Percentiles rank a stretch among this genome's conserved stretches.
Evolutionary conservation across 108 stramenopile species (phyloP).

Genomic region (Nannochloropsis granulata): DNA sequence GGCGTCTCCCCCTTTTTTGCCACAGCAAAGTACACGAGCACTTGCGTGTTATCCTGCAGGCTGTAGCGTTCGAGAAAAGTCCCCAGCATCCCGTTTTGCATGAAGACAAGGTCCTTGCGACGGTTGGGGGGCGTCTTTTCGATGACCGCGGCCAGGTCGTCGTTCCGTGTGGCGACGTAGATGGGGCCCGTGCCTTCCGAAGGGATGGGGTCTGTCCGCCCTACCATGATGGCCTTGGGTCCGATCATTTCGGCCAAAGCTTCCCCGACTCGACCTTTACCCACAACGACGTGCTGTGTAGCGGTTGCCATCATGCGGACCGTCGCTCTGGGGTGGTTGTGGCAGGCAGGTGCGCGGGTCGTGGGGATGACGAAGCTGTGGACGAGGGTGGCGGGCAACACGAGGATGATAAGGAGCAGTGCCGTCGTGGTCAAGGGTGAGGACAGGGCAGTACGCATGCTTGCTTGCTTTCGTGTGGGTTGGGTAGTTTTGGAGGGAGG

Average conservation of each 20-base stretch:
- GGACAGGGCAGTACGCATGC: too few relatives aligned
- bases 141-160: conserved; percentile 65
- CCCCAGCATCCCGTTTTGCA: conserved; percentile 79
- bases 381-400: not conserved
- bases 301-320: not conserved
- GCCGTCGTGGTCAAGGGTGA: too few relatives aligned
- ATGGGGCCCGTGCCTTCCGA: conserved; percentile 39
- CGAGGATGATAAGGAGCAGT: not conserved
- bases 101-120: conserved; percentile 67
- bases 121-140: conserved; percentile 52
- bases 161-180: conserved; percentile 72
- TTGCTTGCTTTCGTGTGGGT: too few relatives aligned
- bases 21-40: conserved; percentile 63
- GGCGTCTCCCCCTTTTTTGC: conserved; percentile 59
- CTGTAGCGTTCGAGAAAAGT: conserved; percentile 51
- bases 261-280: not conserved
- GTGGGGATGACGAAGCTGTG: not conserved
- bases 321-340: not conserved
- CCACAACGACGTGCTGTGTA: not conserved
- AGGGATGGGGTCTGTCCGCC: not conserved
- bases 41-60: conserved; percentile 52
- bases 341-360: not conserved
- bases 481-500: too few relatives aligned
- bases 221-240: not conserved
- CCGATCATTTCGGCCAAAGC: not conserved